Percentiles rank a stretch among this genome's conserved stretches.
Conservation (phyloP, 257 asterid species). For the Jacaranda copaia region DNA sequence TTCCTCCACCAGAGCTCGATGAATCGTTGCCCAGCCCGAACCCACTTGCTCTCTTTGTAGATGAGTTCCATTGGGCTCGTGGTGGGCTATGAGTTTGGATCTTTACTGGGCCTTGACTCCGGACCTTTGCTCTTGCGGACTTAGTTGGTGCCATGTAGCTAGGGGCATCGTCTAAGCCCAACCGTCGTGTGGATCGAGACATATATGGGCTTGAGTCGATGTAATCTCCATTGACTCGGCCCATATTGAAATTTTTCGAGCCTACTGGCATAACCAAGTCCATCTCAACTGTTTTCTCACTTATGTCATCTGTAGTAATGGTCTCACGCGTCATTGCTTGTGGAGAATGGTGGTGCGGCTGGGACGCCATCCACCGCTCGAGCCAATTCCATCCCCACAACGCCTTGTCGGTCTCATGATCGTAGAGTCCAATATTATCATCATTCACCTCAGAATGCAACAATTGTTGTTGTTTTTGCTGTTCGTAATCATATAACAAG, state of each 20-base stretch:
- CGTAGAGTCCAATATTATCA: slow-evolving; percentile 36
- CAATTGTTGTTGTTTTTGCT: slow-evolving; percentile 45
- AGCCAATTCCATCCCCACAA: slow-evolving; percentile 91
- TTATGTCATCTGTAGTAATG: slow-evolving; percentile 47
- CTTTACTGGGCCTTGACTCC: slow-evolving; percentile 53
- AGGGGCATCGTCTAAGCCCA: slow-evolving; percentile 49
- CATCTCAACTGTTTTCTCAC: slow-evolving; percentile 80
- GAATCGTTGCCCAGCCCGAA: slow-evolving; percentile 55
- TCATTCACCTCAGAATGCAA: slow-evolving; percentile 35
- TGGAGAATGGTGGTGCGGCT: slow-evolving; percentile 55
- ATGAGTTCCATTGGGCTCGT: slow-evolving; percentile 59
- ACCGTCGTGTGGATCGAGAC: slow-evolving; percentile 37
- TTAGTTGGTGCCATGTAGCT: slow-evolving; percentile 93
- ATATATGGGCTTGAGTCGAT: slow-evolving; percentile 56
- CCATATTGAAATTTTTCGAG: slow-evolving; percentile 44
- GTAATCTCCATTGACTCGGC: slow-evolving; percentile 43
- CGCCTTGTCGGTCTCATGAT: slow-evolving; percentile 49
- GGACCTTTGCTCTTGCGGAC: slow-evolving; percentile 83
- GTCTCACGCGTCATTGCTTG: slow-evolving; percentile 52
- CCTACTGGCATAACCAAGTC: slow-evolving; percentile 48
- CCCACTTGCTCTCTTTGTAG: slow-evolving; percentile 51
- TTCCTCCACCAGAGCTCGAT: slow-evolving; percentile 67
- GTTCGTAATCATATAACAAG: neutral
- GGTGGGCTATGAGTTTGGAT: slow-evolving; percentile 46
- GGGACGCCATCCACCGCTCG: slow-evolving; percentile 91